Evolutionary conservation across 176 grass and related monocot species (phyloP), one percentile per base, ranked within the genome.

Genomic region (Zizania latifolia): DNA sequence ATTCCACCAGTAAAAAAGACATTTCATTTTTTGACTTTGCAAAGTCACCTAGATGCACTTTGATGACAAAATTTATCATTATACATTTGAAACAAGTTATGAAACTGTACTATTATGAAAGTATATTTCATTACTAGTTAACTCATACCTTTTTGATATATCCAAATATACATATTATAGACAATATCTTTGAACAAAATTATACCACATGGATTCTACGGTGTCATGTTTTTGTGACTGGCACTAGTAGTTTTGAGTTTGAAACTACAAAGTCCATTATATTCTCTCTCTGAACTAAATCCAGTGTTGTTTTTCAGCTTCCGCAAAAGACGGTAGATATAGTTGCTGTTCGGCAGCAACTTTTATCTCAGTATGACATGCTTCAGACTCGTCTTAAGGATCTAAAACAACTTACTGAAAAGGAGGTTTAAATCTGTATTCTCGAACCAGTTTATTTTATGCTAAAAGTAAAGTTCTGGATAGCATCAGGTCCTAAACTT

Each of bases 341-440:
- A 58, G 72, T 98, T 80, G 86, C 89, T 80, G 72, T 98, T 41
- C 88, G 65, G 14, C 89, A 98, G 78, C 89, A 88, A 73, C 95
- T 98, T 88, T 84, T 98, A 63, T 92, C 91, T 82, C 91, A 98
- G 59, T 94, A 98, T 82, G 94, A 98, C 58, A 76, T 90, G 66
- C 89, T 98, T 77, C 91, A 94, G 57, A 85, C 39, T 75, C 89
- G 91, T 76, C 86, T 98, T 22, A 92, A 88, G 79, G 91, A 94
- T 81, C 75, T 92, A 69, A 89, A 74, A 76, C 92, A 84, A 62
- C 79, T 90, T 81, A 63, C 86, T 72, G 82, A 88, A 85, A 98
- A 85, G 35, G 91, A 94, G 95, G 95, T 98, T 81, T 83, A 32
- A 44, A 56, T 76, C 71, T 82, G 77, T 60, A 62, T 31, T 70